A percentile compares a stretch with the other conserved stretches of the same genome.
These are phyloP conservation scores for Pyrus hybrid DNA, from an alignment of 331 rosid species.

Conservation along the genomic window DNA sequence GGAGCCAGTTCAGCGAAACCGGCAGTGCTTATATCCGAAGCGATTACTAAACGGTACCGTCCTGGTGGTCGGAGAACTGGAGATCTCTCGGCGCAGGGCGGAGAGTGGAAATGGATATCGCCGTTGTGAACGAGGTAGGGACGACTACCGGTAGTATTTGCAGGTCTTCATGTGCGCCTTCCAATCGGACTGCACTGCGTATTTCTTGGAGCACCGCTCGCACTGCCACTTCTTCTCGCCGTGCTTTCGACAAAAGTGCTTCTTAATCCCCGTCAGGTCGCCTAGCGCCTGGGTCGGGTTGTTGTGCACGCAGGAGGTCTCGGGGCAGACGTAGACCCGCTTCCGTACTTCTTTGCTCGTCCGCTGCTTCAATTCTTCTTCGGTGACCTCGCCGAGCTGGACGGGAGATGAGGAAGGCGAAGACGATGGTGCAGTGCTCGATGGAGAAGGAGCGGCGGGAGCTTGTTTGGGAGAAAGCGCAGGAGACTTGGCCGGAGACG, in stretches of 20 bases:
- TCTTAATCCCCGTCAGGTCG: constrained; percentile 70
- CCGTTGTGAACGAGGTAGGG: too few relatives aligned
- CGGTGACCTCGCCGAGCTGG: too few relatives aligned
- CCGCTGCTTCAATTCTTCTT: too few relatives aligned
- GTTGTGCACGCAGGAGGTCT: too few relatives aligned
- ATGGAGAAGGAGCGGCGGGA: background rate
- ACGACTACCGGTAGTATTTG: too few relatives aligned
- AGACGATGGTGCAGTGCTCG: background rate
- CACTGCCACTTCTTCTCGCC: constrained; percentile 83
- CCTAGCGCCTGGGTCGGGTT: constrained; percentile 61
- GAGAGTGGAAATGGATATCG: constrained; percentile 29
- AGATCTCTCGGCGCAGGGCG: constrained; percentile 1
- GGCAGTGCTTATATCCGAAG: background rate
- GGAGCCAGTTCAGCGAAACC: background rate
- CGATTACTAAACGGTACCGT: background rate
- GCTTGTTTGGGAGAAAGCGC: background rate
- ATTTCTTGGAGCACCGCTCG: constrained; percentile 67
- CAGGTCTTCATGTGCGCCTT: constrained; percentile 74
- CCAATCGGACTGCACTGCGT: constrained; percentile 72
- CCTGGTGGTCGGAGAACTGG: background rate
- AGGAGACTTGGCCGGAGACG: background rate
- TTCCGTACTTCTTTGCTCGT: too few relatives aligned
- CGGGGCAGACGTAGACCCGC: too few relatives aligned
- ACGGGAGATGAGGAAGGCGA: background rate
- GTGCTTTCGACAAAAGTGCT: constrained; percentile 68